A percentile compares a stretch with the other conserved stretches of the same genome.
Evolutionary conservation across 1,284 basidiomycete genomes (phyloP).

Genomic region (Boletus sp.): DNA sequence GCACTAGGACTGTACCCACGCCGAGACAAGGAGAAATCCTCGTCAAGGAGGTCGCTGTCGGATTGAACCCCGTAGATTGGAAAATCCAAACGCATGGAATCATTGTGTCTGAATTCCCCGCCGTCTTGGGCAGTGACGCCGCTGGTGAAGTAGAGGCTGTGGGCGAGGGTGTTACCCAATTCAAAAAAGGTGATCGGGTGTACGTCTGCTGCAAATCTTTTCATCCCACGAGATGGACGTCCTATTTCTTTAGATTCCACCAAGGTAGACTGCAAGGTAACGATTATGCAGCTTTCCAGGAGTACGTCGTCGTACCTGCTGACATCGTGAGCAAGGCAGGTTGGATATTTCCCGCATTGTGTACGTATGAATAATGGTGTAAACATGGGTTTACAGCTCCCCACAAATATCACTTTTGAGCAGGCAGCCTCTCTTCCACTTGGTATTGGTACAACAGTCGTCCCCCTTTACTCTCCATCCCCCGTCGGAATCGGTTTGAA

Average conservation of each 20-base stretch:
- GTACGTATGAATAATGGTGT: not conserved
- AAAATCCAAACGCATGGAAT: slow-evolving; percentile 39
- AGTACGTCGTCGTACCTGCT: slow-evolving; percentile 36
- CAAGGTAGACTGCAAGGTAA: slow-evolving; percentile 26
- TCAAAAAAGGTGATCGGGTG: slow-evolving; percentile 55
- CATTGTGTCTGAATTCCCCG: slow-evolving; percentile 37
- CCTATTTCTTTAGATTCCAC: slow-evolving; percentile 27
- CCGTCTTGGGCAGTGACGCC: slow-evolving; percentile 50
- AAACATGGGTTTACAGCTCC: slow-evolving; percentile 16
- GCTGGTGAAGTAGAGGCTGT: slow-evolving; percentile 51
- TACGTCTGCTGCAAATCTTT: slow-evolving; percentile 20
- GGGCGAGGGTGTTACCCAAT: slow-evolving; percentile 45
- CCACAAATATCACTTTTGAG: slow-evolving; percentile 29
- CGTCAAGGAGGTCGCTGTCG: slow-evolving; percentile 30
- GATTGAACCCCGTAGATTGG: slow-evolving; percentile 40
- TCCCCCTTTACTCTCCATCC: slow-evolving; percentile 28
- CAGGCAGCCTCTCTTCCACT: slow-evolving; percentile 29
- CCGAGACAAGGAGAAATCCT: slow-evolving; percentile 32
- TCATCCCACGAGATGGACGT: not conserved
- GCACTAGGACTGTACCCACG: slow-evolving; percentile 16
- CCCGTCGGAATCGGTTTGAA: slow-evolving; percentile 28
- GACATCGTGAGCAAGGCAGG: slow-evolving; percentile 36
- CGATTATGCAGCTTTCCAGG: slow-evolving; percentile 38
- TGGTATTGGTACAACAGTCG: slow-evolving; percentile 17
- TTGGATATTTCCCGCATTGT: not conserved